Conservation (phyloP, 257 asterid genomes). For the Gardenia jasminoides region DNA sequence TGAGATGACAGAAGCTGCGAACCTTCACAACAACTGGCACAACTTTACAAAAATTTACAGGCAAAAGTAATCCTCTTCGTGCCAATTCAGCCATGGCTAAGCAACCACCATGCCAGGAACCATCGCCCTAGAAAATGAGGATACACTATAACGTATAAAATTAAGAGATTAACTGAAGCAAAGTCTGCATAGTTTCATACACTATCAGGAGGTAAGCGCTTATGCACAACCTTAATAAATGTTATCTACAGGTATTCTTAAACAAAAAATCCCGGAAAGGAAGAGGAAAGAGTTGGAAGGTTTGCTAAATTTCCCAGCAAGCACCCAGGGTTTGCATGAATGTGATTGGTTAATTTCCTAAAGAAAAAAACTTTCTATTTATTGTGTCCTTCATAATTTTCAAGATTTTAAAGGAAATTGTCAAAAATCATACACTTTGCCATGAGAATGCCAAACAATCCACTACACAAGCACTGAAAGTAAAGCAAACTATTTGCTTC, state of each 20-base stretch:
- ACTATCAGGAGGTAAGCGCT: not conserved
- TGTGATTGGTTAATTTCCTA: not conserved
- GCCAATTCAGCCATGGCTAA: constrained; percentile 97
- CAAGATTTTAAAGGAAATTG: not conserved
- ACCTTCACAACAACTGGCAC: constrained; percentile 90
- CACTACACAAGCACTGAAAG: not conserved
- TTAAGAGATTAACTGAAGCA: not conserved
- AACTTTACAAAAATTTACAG: constrained; percentile 81
- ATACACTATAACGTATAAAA: not conserved
- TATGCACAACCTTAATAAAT: not conserved
- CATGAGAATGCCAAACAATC: no score
- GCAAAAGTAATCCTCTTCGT: constrained; percentile 91
- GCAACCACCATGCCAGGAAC: constrained; percentile 99
- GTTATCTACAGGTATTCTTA: not conserved
- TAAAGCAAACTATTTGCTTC: not conserved
- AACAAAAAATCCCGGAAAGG: not conserved
- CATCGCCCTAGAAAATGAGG: constrained; percentile 72
- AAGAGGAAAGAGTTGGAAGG: not conserved
- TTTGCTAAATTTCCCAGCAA: not conserved
- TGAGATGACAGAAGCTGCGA: not conserved
- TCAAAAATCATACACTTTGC: no score
- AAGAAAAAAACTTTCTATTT: not conserved
- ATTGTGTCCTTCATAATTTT: not conserved
- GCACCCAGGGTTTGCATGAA: no score
- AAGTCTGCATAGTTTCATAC: not conserved